Conservation (phyloP, 495 filamentous ascomycete species). For the Clohesyomyces aquaticus region DNA sequence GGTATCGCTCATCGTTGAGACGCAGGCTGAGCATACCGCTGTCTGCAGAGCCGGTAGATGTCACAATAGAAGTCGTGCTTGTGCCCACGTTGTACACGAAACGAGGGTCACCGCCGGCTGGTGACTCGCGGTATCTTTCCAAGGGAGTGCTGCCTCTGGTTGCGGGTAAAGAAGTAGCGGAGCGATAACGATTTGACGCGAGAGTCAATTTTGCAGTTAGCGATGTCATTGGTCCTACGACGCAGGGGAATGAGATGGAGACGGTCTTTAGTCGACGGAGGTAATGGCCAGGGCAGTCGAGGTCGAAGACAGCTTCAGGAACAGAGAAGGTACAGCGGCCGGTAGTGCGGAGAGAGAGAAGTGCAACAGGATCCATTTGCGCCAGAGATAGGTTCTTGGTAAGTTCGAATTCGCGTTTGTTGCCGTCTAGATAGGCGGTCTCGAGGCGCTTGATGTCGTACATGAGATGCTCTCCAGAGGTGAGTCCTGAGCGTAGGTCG, state of each 20-base stretch:
- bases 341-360: constrained; percentile 23
- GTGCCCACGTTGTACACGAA: neutral
- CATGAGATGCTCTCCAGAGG: neutral
- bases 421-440: constrained; percentile 31
- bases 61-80: constrained; percentile 34
- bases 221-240: constrained; percentile 29
- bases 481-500: neutral
- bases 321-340: constrained; percentile 14
- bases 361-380: neutral
- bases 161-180: too few relatives aligned
- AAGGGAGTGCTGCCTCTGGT: neutral
- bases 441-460: constrained; percentile 1
- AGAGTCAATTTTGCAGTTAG: constrained; percentile 21
- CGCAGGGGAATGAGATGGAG: constrained; percentile 41
- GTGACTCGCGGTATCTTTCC: neutral
- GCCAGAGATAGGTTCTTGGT: constrained; percentile 40
- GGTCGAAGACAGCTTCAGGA: constrained; percentile 22
- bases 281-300: constrained; percentile 44
- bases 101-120: neutral
- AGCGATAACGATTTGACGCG: too few relatives aligned
- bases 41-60: constrained; percentile 40
- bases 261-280: constrained; percentile 41
- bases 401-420: constrained; percentile 47
- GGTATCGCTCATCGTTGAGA: constrained; percentile 44
- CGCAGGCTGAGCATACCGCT: constrained; percentile 43